Base-by-base conservation (phyloP, 2,329 filamentous ascomycete genomes). In the Clarireedia sp. region DNA sequence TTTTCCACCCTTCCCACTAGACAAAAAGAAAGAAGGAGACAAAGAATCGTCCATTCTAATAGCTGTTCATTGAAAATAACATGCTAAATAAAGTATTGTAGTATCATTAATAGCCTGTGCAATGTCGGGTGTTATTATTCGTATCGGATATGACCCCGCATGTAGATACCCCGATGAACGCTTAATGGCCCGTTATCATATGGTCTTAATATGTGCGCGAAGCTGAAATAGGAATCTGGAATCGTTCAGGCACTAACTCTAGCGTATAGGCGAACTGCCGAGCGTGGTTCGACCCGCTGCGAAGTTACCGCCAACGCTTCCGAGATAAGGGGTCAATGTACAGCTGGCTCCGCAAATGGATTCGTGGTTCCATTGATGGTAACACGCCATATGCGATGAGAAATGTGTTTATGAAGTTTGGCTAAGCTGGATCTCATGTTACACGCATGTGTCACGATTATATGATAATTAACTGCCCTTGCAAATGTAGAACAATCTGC, bases 141-240 rank as follows among this genome's bases (percentile, higher is more conserved):
- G 40, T 19, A 43, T 43, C 40, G 21, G 23, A 41, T 6, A 19
- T 23, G 24, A 54, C 52, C 51, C 52, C 52, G 45, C 52, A 54
- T 16, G 21, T 23, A 10, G 29, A 10, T 12, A 16, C 40, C 36
- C 40, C 8, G 12, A 36, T 6, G 21, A 48, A 36, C 10, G 24
- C 37, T 50, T 54, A 54, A 43, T 4, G 2, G 2, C 17, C 17
- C 17, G 10, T 43, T 21, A 43, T 41, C 38, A 41, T 5, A 43
- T 43, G 5, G 17, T 21, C 4, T 43, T 10, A 43, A 21, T 19
- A 43, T 16, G 10, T 44, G 46, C 52, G 33, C 41, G 12, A 44
- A 3, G 16, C 37, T 44, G 33, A 26, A 36, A 50, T 37, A 54
- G 38, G 46, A 50, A 49, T 37, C 52, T 54, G 14, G 14, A 3